phyloP scores from a whole-genome alignment of 352 stramenopile species.

The Globisporangium acanthophoron region DNA sequence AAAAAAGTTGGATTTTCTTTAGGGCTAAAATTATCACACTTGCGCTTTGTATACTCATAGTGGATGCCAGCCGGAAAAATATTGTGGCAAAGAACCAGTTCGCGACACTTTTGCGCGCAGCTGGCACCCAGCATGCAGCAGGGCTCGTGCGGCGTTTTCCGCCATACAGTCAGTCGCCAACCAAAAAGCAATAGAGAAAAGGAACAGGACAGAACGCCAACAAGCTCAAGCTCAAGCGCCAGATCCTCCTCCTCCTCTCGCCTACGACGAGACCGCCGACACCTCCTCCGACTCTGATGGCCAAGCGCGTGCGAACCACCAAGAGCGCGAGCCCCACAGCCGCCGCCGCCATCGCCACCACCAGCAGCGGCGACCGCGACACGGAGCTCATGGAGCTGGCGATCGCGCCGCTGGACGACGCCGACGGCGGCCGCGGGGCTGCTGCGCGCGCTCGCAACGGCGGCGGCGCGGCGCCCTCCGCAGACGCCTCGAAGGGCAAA shows the following conservation, averaged over 20 bases:
- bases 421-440: background rate
- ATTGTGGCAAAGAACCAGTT: conserved; percentile 1
- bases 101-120: conserved; percentile 1
- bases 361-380: conserved; percentile 8
- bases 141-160: conserved; percentile 10
- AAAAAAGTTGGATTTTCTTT: background rate
- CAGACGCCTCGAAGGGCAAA: background rate
- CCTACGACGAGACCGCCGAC: background rate
- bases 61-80: background rate
- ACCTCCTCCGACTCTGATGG: conserved; percentile 22
- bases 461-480: conserved; percentile 1
- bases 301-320: conserved; percentile 54
- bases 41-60: background rate
- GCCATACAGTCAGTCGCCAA: conserved; percentile 21
- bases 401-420: conserved; percentile 7
- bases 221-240: background rate
- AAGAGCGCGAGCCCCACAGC: background rate
- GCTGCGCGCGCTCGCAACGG: background rate
- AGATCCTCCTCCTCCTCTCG: background rate
- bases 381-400: conserved; percentile 11
- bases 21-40: background rate
- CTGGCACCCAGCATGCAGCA: conserved; percentile 13
- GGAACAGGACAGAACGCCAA: conserved; percentile 14
- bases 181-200: conserved; percentile 26
- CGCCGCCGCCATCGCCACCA: conserved; percentile 8